Percentiles rank a stretch among this genome's conserved stretches.
Conservation (phyloP, 345 rosid genomes). For the Toxicodendron radicans region DNA sequence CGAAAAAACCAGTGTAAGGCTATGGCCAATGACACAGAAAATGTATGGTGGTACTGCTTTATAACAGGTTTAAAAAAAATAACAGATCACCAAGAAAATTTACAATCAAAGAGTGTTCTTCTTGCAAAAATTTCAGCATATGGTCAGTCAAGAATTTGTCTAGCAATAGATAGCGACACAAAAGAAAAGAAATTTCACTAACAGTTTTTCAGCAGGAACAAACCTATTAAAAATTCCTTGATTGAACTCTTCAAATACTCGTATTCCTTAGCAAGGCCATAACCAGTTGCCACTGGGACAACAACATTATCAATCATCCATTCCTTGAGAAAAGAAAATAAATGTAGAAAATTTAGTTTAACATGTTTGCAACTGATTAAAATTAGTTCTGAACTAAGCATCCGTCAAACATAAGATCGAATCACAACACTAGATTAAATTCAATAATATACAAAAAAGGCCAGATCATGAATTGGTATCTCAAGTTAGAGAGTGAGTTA, state of each 20-base stretch:
- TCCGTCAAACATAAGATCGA: background rate
- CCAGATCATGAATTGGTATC: background rate
- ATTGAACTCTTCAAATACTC: slow-evolving; percentile 81
- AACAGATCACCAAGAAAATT: background rate
- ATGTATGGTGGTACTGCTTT: too few species aligned
- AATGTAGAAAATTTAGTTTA: slow-evolving; percentile 19
- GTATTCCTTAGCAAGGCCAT: slow-evolving; percentile 73
- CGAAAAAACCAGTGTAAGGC: background rate
- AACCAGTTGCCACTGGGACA: slow-evolving; percentile 72
- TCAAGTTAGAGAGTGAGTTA: background rate
- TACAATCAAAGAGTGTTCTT: background rate
- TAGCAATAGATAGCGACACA: background rate
- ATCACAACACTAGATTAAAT: background rate
- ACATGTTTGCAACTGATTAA: background rate
- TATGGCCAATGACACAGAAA: background rate
- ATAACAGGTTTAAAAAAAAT: too few species aligned
- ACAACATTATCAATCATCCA: slow-evolving; percentile 86
- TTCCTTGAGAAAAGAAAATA: slow-evolving; percentile 41
- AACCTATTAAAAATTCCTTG: slow-evolving; percentile 73
- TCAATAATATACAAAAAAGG: background rate
- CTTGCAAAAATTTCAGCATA: too few species aligned
- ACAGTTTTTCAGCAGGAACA: slow-evolving; percentile 17
- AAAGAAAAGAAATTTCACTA: background rate
- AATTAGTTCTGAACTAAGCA: background rate
- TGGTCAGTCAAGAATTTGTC: too few species aligned